Conservation (phyloP, 345 rosid genomes). For the Sonneratia alba region DNA sequence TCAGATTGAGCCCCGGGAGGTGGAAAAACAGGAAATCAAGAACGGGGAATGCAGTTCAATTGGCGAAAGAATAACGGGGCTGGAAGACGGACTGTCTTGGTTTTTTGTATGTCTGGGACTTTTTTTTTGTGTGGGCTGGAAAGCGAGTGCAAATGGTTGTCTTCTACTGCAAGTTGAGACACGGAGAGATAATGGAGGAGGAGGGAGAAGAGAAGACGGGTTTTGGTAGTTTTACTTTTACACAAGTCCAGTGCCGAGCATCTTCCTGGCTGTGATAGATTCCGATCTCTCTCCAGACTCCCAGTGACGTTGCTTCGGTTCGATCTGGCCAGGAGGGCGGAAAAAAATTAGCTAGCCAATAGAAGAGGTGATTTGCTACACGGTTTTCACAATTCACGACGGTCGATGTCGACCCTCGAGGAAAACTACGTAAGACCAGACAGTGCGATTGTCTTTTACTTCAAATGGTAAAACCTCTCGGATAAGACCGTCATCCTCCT, state of each 20-base stretch:
- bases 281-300: background rate
- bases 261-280: background rate
- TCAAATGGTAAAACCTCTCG: too few species aligned
- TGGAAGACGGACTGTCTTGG: background rate
- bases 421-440: too few species aligned
- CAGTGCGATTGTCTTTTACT: too few species aligned
- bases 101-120: background rate
- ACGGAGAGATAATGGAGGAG: background rate
- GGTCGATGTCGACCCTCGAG: too few species aligned
- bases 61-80: background rate
- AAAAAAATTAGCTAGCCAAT: background rate
- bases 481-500: too few species aligned
- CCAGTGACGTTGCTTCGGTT: background rate
- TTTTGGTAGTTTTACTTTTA: background rate
- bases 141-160: constrained; percentile 16
- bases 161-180: constrained; percentile 13
- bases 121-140: constrained; percentile 35
- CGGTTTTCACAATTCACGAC: background rate
- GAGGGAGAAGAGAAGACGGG: background rate
- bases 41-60: constrained; percentile 5
- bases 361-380: too few species aligned
- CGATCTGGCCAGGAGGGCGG: background rate
- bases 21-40: constrained; percentile 2
- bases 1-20: background rate
- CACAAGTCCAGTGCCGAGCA: background rate